phyloP scores from a whole-genome alignment of 2,329 filamentous ascomycete species.

The Aspergillus hortae region DNA sequence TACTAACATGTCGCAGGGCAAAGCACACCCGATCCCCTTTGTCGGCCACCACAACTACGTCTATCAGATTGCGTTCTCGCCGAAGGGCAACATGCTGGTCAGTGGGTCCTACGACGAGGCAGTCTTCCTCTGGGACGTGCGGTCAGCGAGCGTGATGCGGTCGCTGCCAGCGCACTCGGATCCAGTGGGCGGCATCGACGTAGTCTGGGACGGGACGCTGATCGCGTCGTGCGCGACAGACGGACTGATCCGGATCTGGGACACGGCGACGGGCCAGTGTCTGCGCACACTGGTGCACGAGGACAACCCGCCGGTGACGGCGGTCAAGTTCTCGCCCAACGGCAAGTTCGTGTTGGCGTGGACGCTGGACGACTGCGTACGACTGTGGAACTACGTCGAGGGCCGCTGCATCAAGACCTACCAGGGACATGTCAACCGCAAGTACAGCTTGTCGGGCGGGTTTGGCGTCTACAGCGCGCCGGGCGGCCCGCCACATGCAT shows the following conservation, averaged over 20 bases:
- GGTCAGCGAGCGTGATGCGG: conserved; percentile 81
- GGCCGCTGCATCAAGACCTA: conserved; percentile 95
- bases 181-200: conserved; percentile 89
- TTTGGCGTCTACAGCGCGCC: conserved; percentile 65
- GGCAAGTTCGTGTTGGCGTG: conserved; percentile 89
- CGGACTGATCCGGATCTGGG: conserved; percentile 91
- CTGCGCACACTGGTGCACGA: conserved; percentile 92
- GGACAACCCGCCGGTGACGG: conserved; percentile 85
- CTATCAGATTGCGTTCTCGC: conserved; percentile 90
- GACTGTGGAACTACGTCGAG: conserved; percentile 92
- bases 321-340: conserved; percentile 90
- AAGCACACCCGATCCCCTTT: conserved; percentile 59
- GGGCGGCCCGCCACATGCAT: conserved; percentile 46
- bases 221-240: conserved; percentile 90
- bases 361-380: conserved; percentile 83
- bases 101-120: conserved; percentile 97
- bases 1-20: conserved; percentile 36
- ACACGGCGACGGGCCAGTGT: conserved; percentile 91
- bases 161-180: conserved; percentile 92
- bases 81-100: conserved; percentile 94
- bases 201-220: conserved; percentile 85
- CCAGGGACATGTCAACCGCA: conserved; percentile 81
- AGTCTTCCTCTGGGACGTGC: conserved; percentile 93
- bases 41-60: conserved; percentile 95
- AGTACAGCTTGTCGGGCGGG: conserved; percentile 78